phyloP scores from a whole-genome alignment of 805 yeast genomes.

The Saccharomycopsis lassenensis region DNA sequence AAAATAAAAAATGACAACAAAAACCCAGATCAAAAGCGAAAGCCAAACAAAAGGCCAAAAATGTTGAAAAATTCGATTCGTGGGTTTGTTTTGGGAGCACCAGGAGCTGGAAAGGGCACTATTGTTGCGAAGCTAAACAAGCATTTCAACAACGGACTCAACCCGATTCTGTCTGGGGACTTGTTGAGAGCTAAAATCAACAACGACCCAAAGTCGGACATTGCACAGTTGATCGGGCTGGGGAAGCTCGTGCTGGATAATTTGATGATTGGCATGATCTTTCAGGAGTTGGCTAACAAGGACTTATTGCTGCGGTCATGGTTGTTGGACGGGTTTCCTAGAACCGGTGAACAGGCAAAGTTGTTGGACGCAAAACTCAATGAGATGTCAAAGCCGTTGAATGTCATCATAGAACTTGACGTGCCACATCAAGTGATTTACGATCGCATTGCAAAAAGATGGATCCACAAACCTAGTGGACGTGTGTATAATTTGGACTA shows the following conservation, averaged over 20 bases:
- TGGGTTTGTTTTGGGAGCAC: constrained; percentile 76
- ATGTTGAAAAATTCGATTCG: constrained; percentile 38
- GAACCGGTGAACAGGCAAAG: constrained; percentile 65
- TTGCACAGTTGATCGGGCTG: constrained; percentile 40
- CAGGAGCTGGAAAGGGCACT: constrained; percentile 95
- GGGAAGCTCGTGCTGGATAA: constrained; percentile 72
- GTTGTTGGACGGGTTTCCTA: constrained; percentile 88
- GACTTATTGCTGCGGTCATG: constrained; percentile 49
- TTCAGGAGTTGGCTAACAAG: constrained; percentile 33
- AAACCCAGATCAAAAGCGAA: no score
- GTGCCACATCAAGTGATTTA: constrained; percentile 82
- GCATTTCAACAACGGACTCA: constrained; percentile 36
- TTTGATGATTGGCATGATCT: constrained; percentile 50
- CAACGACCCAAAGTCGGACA: constrained; percentile 46
- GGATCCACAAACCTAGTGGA: constrained; percentile 79
- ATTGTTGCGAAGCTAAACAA: constrained; percentile 57
- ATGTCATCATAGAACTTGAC: constrained; percentile 73
- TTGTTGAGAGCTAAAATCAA: constrained; percentile 60
- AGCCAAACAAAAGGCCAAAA: no score
- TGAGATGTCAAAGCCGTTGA: constrained; percentile 33
- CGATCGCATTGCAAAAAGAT: constrained; percentile 72
- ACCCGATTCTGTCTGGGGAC: constrained; percentile 77
- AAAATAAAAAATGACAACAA: no score
- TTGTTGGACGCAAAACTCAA: constrained; percentile 38
- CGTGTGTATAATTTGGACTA: constrained; percentile 77